Base-by-base conservation (phyloP, 2,329 filamentous ascomycete genomes). In the Hypoxylon sp. region DNA sequence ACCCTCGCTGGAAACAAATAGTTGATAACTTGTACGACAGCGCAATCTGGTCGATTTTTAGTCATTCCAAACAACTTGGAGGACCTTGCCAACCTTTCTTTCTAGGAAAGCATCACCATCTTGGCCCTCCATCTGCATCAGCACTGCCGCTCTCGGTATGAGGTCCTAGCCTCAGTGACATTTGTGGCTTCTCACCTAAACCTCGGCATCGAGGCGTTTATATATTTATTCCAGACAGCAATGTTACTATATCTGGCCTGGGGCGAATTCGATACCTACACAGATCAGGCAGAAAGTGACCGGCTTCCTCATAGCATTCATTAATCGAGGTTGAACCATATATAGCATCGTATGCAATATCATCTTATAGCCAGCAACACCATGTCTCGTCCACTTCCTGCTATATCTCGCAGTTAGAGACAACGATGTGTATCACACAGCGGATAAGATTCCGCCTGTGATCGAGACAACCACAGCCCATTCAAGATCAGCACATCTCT, bases 111-210 rank as follows among this genome's bases (percentile, higher is more conserved):
- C 2, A 13, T 32, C 25, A 25, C 6, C 25, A 28, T 28, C 25
- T 28, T 28, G 23, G 25, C 28, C 14, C 10, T 28, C 45, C 32
- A 30, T 45, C 25, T 17, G 21, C 19, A 19, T 21, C 45, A 11
- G 36, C 63, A 65, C 63, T 65, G 63, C 63, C 57, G 61, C 51
- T 38, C 45, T 65, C 50, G n/a, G 57, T 46, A 52, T 51, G 25
- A 17, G 36, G 14, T 30, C 34, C 58, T 36, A 51, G 52, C 46
- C 34, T 19, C 45, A 43, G n/a, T 41, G 14, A 30, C 36, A 53
- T 48, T 21, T 46, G 38, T 45, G 14, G 46, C 43, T 41, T 55
- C 25, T 13, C 36, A 30, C 10, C 52, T 34, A 23, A 25, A 21
- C 41, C 19, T 48, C 53, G 43, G 41, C 41, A 45, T 56, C 21